phyloP scores from a whole-genome alignment of 768 basidiomycete genomes.

The Omphalotus guepiniiformis region DNA sequence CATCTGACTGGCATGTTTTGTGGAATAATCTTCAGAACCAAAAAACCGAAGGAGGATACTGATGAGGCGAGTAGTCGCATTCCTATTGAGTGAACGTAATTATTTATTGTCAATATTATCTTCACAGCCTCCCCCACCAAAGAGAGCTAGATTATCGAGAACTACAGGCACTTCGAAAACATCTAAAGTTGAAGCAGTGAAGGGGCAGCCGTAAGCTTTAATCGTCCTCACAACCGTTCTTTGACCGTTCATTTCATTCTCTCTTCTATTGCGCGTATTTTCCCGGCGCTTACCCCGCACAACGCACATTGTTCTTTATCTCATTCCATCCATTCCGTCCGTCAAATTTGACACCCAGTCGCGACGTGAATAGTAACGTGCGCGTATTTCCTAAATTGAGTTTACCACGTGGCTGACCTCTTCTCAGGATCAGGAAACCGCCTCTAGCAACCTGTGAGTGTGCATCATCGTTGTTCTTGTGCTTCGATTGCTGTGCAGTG shows the following conservation, averaged over 20 bases:
- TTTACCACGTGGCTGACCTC: conserved; percentile 3
- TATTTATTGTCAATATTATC: neutral
- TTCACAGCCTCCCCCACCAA: conserved; percentile 2
- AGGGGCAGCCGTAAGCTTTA: neutral
- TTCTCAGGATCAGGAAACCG: conserved; percentile 7
- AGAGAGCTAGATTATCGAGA: conserved; percentile 3
- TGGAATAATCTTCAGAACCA: neutral
- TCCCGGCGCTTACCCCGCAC: neutral
- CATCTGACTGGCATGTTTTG: too few species aligned
- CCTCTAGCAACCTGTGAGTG: conserved; percentile 9
- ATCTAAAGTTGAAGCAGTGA: neutral
- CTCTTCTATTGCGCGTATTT: neutral
- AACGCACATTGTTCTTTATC: neutral
- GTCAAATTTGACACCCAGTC: neutral
- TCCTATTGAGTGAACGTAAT: neutral
- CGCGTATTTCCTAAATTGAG: conserved; percentile 3
- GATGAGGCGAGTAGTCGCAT: neutral
- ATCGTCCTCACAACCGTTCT: neutral
- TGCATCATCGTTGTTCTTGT: neutral
- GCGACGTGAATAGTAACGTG: conserved; percentile 3
- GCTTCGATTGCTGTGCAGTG: neutral
- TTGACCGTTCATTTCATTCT: neutral
- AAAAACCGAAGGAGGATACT: conserved; percentile 3
- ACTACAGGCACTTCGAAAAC: neutral
- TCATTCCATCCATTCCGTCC: too few species aligned